phyloP scores from a whole-genome alignment of 75 land plant genomes.

The Selaginella tamariscina region DNA sequence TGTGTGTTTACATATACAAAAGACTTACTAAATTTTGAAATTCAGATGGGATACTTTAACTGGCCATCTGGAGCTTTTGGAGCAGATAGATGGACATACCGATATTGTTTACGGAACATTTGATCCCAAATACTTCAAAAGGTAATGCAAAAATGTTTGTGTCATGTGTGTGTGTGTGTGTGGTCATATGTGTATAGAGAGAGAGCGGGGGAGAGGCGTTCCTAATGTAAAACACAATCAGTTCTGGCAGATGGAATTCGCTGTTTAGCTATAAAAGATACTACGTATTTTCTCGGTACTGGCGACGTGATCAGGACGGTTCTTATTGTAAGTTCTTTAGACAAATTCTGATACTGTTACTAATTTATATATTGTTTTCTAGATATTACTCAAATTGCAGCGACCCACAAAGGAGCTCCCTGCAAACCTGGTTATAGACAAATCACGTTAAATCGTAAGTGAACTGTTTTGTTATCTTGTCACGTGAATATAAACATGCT shows the following conservation, averaged over 20 bases:
- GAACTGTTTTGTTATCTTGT: neutral
- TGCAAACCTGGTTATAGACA: neutral
- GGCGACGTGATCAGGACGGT: conserved; percentile 36
- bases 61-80: conserved; percentile 61
- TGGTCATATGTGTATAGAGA: too few relatives aligned
- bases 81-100: conserved; percentile 64
- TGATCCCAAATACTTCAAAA: conserved; percentile 53
- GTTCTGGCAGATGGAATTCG: conserved; percentile 15
- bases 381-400: neutral
- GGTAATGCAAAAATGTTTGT: conserved; percentile 24
- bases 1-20: too few relatives aligned
- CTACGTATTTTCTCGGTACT: conserved; percentile 27
- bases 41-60: conserved; percentile 89
- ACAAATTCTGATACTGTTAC: neutral
- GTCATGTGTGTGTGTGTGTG: too few relatives aligned
- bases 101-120: conserved; percentile 85
- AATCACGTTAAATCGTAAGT: conserved; percentile 1
- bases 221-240: too few relatives aligned
- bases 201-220: too few relatives aligned
- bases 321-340: conserved; percentile 23
- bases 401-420: neutral
- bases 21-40: neutral
- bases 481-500: too few relatives aligned
- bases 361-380: neutral
- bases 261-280: conserved; percentile 19